Conservation (phyloP, 768 basidiomycete genomes). For the Candolleomyces eurysporus region DNA sequence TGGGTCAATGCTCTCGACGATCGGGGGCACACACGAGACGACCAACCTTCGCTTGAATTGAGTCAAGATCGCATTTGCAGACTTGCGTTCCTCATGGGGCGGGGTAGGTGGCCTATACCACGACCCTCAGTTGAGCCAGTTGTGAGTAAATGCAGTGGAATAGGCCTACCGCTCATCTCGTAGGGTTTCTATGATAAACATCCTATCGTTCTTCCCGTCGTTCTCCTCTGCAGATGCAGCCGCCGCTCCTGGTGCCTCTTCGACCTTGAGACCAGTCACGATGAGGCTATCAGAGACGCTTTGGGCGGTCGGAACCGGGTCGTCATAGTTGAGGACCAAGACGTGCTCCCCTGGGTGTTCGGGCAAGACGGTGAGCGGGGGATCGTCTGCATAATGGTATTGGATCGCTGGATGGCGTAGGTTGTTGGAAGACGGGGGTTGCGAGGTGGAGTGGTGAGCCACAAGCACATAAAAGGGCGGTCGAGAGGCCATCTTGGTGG, state of each 20-base stretch:
- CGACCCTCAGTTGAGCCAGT: conserved; percentile 3
- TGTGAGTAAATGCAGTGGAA: neutral
- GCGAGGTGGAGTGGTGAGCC: conserved; percentile 38
- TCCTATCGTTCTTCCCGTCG: conserved; percentile 55
- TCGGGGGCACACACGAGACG: conserved; percentile 6
- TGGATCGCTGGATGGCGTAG: conserved; percentile 72
- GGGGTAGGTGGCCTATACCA: conserved; percentile 20
- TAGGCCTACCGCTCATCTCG: conserved; percentile 48
- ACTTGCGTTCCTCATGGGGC: conserved; percentile 37
- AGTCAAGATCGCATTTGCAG: conserved; percentile 50
- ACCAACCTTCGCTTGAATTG: conserved; percentile 69
- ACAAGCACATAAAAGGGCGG: conserved; percentile 71
- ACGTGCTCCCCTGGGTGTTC: conserved; percentile 64
- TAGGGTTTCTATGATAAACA: conserved; percentile 75
- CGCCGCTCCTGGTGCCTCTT: conserved; percentile 72
- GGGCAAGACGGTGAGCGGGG: conserved; percentile 63
- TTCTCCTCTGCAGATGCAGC: conserved; percentile 44
- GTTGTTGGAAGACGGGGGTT: conserved; percentile 38
- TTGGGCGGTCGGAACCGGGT: conserved; percentile 44
- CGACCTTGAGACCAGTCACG: conserved; percentile 59
- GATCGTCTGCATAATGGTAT: conserved; percentile 81
- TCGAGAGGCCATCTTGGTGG: conserved; percentile 13
- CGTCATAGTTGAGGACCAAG: conserved; percentile 67
- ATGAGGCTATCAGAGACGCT: conserved; percentile 45
- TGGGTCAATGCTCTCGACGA: neutral